Evolutionary conservation across 169 alveolate species (phyloP).

Genomic region (Plasmodium coatneyi): DNA sequence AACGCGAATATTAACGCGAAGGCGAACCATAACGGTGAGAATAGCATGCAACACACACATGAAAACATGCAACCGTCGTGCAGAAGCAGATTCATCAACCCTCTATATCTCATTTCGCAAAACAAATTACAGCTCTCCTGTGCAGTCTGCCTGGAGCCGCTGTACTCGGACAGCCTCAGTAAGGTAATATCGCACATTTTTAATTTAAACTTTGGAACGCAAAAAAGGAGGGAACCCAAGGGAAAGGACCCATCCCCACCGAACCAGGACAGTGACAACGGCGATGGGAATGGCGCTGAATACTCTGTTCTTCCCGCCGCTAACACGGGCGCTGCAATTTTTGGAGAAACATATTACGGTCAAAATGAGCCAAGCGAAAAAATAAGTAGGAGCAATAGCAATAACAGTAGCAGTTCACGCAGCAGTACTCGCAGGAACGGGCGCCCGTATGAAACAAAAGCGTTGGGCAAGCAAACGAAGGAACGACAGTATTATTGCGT

Average conservation of each 20-base stretch:
- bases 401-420: neutral
- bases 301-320: neutral
- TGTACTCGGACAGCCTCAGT: constrained; percentile 46
- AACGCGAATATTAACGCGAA: neutral
- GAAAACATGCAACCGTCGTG: neutral
- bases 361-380: neutral
- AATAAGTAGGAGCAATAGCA: neutral
- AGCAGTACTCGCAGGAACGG: neutral
- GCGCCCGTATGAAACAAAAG: neutral
- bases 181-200: constrained; percentile 45
- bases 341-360: neutral
- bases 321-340: neutral
- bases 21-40: neutral
- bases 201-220: constrained; percentile 16
- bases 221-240: neutral
- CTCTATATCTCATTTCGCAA: constrained; percentile 53
- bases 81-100: constrained; percentile 23
- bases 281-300: neutral
- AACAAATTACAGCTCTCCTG: constrained; percentile 54
- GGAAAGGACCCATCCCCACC: neutral
- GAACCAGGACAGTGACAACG: neutral
- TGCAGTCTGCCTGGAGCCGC: constrained; percentile 63
- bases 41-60: neutral
- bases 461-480: neutral
- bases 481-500: neutral